Base-by-base conservation (phyloP, 805 yeast genomes). In the Crinitomyces ghanaensis region DNA sequence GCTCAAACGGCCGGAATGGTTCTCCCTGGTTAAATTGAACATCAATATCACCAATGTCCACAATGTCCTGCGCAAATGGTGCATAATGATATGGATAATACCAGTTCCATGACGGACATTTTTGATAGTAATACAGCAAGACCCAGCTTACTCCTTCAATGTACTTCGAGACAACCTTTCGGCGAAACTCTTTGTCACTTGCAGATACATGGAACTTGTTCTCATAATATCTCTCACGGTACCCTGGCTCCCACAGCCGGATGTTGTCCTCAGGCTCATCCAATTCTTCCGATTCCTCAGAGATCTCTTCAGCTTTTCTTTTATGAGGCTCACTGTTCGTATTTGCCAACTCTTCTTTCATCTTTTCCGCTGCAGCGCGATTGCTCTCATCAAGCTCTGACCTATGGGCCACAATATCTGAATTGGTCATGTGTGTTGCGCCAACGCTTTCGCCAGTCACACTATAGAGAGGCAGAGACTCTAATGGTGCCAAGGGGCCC, bases 101-200 rank as follows among this genome's bases (percentile, higher is more conserved):
- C 98, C 98, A 91, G 35, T 77, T 77, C 99, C 99, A 91, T 0
- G 97, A 88, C 0, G 95, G 94, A 59, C 97, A 88, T 2, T 96
- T 97, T 57, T 91, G 97, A 56, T 83, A 88, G 59, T 91, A 91
- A 55, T 91, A 91, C 34, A 83, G 59, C 42, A 91, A 63, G 1
- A 78, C 94, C 99, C 99, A 91, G n/a, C 95, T 74, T 3, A 91
- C 80, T 41, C 99, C 99, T 56, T 88, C 95, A 35, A 91, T 68
- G 50, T 91, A 91, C 31, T 74, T 69, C 35, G 63, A 62, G 0
- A 77, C 84, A 49, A 91, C 74, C 41, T 66, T 68, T 28, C 76
- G 67, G 14, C 71, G 62, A 13, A 62, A 57, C 2, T 66, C 63
- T 32, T 66, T 71, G 2, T 67, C 68, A 15, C 68, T 65, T 8